Evolutionary conservation across 352 stramenopile species (phyloP).

Genomic region (Phytophthora brassicae): DNA sequence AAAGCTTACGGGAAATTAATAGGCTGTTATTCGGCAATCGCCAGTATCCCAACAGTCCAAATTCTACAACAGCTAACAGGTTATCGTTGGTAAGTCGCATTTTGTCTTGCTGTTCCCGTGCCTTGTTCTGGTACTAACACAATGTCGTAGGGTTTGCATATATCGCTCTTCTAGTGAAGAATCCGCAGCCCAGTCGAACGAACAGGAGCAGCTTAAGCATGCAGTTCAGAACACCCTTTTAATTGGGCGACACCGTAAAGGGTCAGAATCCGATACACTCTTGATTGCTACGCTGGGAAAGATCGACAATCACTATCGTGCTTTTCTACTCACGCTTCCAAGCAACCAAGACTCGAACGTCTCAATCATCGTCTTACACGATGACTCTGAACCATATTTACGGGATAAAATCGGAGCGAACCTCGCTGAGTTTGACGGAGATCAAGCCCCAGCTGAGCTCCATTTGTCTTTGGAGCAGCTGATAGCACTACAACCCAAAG

Average conservation of each 20-base stretch:
- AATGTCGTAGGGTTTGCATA: conserved; percentile 13
- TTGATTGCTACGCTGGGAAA: conserved; percentile 34
- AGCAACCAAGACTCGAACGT: conserved; percentile 4
- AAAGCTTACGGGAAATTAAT: conserved; percentile 65
- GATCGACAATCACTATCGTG: conserved; percentile 31
- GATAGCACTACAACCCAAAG: conserved; percentile 23
- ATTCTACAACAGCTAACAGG: conserved; percentile 53
- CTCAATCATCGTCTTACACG: conserved; percentile 11
- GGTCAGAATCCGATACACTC: neutral
- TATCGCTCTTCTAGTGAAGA: conserved; percentile 4
- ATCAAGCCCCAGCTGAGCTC: conserved; percentile 7
- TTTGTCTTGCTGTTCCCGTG: neutral
- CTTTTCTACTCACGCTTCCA: conserved; percentile 26
- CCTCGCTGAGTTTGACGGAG: conserved; percentile 9
- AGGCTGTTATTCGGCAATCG: conserved; percentile 39
- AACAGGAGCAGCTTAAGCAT: conserved; percentile 12
- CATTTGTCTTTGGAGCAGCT: conserved; percentile 31
- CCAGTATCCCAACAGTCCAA: conserved; percentile 21
- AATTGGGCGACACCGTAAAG: neutral
- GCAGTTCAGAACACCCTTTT: neutral
- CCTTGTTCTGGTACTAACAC: conserved; percentile 4
- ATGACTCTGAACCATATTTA: conserved; percentile 8
- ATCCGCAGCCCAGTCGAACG: neutral
- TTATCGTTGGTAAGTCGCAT: conserved; percentile 36
- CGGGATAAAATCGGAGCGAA: neutral